phyloP scores from a whole-genome alignment of 768 basidiomycete genomes.

The Tylopilus plumbeoviolaceoides region DNA sequence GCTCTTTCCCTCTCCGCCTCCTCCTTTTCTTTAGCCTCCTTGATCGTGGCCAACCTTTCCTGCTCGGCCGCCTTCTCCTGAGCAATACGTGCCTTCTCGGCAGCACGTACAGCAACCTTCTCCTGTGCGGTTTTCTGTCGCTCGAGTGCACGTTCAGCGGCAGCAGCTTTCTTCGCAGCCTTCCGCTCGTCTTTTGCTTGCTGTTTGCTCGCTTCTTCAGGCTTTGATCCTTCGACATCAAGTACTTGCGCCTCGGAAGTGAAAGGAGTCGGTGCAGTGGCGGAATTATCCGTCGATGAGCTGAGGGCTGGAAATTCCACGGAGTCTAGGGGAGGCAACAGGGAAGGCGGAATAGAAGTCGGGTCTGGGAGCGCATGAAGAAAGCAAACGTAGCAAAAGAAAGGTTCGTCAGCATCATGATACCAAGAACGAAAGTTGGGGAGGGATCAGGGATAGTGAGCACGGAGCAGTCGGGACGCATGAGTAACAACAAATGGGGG shows the following conservation, averaged over 20 bases:
- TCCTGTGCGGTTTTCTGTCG: constrained; percentile 54
- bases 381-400: constrained; percentile 19
- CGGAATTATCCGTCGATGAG: constrained; percentile 12
- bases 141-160: constrained; percentile 59
- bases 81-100: constrained; percentile 50
- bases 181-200: constrained; percentile 59
- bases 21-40: constrained; percentile 37
- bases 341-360: constrained; percentile 34
- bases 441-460: constrained; percentile 30
- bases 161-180: constrained; percentile 61
- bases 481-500: constrained; percentile 6
- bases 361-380: constrained; percentile 32
- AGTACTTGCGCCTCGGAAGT: constrained; percentile 25
- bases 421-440: constrained; percentile 41
- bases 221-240: constrained; percentile 21
- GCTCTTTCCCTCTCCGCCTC: constrained; percentile 33
- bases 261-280: constrained; percentile 5
- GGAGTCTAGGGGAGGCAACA: constrained; percentile 51
- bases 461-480: constrained; percentile 4
- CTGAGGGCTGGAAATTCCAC: constrained; percentile 74
- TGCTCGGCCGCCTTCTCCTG: constrained; percentile 55
- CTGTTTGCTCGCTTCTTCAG: constrained; percentile 37
- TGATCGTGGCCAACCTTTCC: constrained; percentile 40
- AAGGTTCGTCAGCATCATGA: constrained; percentile 40
- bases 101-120: constrained; percentile 48